A percentile compares a stretch with the other conserved stretches of the same genome.
Conservation (phyloP, 169 alveolate species). For the Sarcocystis neurona region DNA sequence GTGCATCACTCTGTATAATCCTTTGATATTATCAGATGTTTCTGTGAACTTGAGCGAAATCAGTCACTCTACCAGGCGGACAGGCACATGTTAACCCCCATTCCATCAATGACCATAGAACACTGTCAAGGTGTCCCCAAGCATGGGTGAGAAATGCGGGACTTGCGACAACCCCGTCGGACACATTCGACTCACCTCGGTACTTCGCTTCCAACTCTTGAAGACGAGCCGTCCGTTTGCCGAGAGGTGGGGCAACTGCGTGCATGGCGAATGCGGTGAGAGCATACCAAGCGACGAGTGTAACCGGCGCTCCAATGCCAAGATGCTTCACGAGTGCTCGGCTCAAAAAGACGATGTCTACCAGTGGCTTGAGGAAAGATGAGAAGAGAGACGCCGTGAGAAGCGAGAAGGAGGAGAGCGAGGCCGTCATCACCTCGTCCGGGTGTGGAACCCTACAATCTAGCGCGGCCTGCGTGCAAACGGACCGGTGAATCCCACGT, state of each 20-base stretch:
- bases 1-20: too few relatives aligned
- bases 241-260: constrained; percentile 82
- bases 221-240: constrained; percentile 77
- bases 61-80: too few relatives aligned
- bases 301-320: constrained; percentile 81
- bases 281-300: constrained; percentile 74
- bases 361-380: constrained; percentile 80
- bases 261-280: constrained; percentile 73
- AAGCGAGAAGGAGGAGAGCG: constrained; percentile 79
- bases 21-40: too few relatives aligned
- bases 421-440: constrained; percentile 80
- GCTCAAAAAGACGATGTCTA: constrained; percentile 81
- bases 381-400: constrained; percentile 76
- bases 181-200: constrained; percentile 66
- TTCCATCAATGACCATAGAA: too few relatives aligned
- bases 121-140: neutral
- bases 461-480: constrained; percentile 53
- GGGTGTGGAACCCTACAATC: constrained; percentile 83
- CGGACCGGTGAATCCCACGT: too few relatives aligned
- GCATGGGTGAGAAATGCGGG: too few relatives aligned
- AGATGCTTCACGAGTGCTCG: constrained; percentile 76
- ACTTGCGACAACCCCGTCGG: too few relatives aligned
- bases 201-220: constrained; percentile 82
- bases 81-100: too few relatives aligned
- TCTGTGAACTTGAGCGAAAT: too few relatives aligned